Conservation (phyloP, 805 yeast genomes). For the Cyberlindnera mycetangii region DNA sequence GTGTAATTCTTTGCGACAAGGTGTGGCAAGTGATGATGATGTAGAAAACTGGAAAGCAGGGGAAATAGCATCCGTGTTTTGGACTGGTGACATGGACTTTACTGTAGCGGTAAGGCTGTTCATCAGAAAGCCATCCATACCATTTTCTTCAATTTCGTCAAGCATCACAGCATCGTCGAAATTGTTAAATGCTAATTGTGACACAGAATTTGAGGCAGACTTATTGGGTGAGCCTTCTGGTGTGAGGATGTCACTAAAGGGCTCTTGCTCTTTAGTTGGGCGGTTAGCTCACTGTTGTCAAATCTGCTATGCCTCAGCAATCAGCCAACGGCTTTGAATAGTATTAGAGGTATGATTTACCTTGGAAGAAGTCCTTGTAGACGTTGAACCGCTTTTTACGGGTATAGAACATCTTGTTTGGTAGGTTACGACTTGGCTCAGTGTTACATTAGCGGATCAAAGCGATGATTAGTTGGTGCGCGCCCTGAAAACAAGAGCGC, state of each 20-base stretch:
- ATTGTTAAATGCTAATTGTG: background rate
- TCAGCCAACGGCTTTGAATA: background rate
- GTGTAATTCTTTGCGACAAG: background rate
- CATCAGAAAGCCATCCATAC: constrained; percentile 17
- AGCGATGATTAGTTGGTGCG: too few relatives aligned
- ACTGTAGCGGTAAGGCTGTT: constrained; percentile 14
- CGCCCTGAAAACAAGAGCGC: background rate
- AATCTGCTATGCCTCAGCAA: background rate
- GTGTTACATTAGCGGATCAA: too few relatives aligned
- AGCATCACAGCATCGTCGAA: background rate
- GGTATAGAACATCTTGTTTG: constrained; percentile 21
- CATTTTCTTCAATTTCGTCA: background rate
- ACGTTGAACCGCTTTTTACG: constrained; percentile 22
- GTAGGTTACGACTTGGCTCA: too few relatives aligned
- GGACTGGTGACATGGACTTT: constrained; percentile 13
- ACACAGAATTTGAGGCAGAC: background rate
- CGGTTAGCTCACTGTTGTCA: background rate
- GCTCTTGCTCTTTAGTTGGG: constrained; percentile 1
- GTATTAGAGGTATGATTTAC: constrained; percentile 9
- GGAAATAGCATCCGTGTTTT: background rate
- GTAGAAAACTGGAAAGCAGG: constrained; percentile 1
- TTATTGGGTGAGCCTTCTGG: constrained; percentile 1
- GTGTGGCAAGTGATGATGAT: constrained; percentile 4
- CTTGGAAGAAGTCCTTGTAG: constrained; percentile 24
- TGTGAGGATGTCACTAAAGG: constrained; percentile 3